Evolutionary conservation across 331 rosid genomes (phyloP).

Genomic region (Saraca asoca): DNA sequence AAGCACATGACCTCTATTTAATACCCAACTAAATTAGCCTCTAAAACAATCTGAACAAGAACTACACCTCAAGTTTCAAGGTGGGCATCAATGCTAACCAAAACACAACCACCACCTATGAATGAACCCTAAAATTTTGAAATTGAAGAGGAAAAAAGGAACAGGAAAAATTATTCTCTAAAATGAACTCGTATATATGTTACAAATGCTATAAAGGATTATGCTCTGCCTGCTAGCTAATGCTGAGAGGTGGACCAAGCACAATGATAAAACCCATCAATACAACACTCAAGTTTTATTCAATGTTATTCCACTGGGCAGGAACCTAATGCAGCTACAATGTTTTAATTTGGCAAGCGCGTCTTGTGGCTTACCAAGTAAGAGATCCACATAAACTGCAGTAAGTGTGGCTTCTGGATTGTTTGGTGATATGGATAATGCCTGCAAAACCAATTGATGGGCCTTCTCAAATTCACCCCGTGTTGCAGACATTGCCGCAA

Average conservation of each 20-base stretch:
- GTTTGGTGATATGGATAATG: constrained; percentile 72
- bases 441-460: constrained; percentile 50
- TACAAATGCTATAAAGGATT: constrained; percentile 79
- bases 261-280: constrained; percentile 53
- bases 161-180: constrained; percentile 70
- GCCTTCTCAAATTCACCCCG: constrained; percentile 86
- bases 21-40: constrained; percentile 58
- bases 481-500: constrained; percentile 73
- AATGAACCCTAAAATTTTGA: constrained; percentile 60
- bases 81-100: constrained; percentile 82
- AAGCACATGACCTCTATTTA: constrained; percentile 50
- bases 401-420: constrained; percentile 81
- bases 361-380: constrained; percentile 73
- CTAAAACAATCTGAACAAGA: constrained; percentile 66
- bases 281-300: constrained; percentile 61
- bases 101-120: constrained; percentile 81
- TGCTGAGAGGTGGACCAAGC: constrained; percentile 49
- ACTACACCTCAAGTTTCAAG: constrained; percentile 72
- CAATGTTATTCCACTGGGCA: constrained; percentile 61
- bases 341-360: constrained; percentile 74
- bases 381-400: constrained; percentile 79
- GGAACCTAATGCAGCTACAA: constrained; percentile 71
- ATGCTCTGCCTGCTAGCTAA: constrained; percentile 67
- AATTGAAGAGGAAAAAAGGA: constrained; percentile 44
- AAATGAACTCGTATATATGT: constrained; percentile 80